Evolutionary conservation across 805 yeast genomes (phyloP).

Genomic region (Barnettozyma populi): DNA sequence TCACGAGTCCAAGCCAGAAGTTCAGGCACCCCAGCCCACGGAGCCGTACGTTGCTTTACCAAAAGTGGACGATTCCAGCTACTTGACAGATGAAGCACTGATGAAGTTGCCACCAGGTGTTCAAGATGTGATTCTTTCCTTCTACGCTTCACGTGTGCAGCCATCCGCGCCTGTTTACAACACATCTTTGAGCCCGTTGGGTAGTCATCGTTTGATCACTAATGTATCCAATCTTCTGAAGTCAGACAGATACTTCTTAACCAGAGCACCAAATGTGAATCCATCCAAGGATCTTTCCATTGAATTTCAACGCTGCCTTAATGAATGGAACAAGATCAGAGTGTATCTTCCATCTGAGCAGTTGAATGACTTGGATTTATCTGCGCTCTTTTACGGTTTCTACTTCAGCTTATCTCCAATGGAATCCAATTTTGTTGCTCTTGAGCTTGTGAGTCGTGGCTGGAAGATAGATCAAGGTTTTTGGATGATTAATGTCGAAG

Average conservation of each 20-base stretch:
- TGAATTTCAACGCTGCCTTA: slow-evolving; percentile 14
- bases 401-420: slow-evolving; percentile 71
- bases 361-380: slow-evolving; percentile 33
- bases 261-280: not conserved
- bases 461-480: slow-evolving; percentile 45
- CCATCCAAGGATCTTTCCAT: slow-evolving; percentile 8
- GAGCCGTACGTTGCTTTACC: slow-evolving; percentile 7
- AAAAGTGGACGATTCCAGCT: slow-evolving; percentile 15
- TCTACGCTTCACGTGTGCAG: slow-evolving; percentile 17
- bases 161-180: not conserved
- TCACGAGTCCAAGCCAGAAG: not conserved
- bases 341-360: slow-evolving; percentile 24
- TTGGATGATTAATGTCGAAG: not conserved
- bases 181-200: not conserved
- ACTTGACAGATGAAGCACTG: slow-evolving; percentile 17
- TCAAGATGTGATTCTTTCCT: slow-evolving; percentile 27
- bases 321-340: slow-evolving; percentile 9
- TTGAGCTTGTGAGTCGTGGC: slow-evolving; percentile 69
- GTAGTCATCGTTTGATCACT: slow-evolving; percentile 8
- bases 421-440: slow-evolving; percentile 68
- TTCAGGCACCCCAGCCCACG: slow-evolving; percentile 3
- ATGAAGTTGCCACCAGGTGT: slow-evolving; percentile 26
- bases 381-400: slow-evolving; percentile 71
- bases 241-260: slow-evolving; percentile 8
- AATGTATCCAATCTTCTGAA: slow-evolving; percentile 8